Evolutionary conservation across 2,329 filamentous ascomycete genomes (phyloP).

Genomic region (Claviceps maximensis): DNA sequence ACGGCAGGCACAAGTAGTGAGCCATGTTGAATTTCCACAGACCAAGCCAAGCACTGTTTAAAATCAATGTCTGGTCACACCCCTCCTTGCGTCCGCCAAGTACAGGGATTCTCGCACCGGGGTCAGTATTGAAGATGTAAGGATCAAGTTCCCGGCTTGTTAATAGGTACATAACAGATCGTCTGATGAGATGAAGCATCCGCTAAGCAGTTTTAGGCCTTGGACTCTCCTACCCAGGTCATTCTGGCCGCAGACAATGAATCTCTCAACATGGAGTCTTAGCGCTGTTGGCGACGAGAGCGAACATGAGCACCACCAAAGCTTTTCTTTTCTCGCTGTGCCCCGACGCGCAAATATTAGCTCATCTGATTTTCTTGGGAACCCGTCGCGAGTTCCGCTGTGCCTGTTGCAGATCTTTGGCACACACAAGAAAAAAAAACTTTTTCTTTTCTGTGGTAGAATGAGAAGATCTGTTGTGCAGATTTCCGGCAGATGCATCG

Average conservation of each 20-base stretch:
- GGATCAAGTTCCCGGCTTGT: neutral
- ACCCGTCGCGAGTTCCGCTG: neutral
- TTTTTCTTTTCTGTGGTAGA: neutral
- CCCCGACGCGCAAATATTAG: neutral
- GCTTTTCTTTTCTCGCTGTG: neutral
- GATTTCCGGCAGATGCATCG: neutral
- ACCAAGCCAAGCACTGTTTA: neutral
- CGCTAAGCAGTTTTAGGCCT: neutral
- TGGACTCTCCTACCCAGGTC: neutral
- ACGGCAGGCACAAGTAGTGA: slow-evolving; percentile 1
- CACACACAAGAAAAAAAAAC: neutral
- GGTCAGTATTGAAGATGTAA: neutral
- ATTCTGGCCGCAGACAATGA: neutral
- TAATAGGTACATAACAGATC: neutral
- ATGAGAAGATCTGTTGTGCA: neutral
- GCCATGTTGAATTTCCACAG: slow-evolving; percentile 1
- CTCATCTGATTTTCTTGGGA: neutral
- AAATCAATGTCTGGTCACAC: neutral
- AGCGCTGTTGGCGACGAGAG: neutral
- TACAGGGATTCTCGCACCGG: neutral
- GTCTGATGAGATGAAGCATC: neutral
- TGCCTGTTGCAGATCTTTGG: neutral
- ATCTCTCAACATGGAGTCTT: neutral
- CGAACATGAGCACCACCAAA: neutral
- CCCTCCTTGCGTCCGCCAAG: neutral